These are phyloP conservation scores for Eruca vesicaria DNA, from an alignment of 441 rosid genomes.

Conservation along the genomic window DNA sequence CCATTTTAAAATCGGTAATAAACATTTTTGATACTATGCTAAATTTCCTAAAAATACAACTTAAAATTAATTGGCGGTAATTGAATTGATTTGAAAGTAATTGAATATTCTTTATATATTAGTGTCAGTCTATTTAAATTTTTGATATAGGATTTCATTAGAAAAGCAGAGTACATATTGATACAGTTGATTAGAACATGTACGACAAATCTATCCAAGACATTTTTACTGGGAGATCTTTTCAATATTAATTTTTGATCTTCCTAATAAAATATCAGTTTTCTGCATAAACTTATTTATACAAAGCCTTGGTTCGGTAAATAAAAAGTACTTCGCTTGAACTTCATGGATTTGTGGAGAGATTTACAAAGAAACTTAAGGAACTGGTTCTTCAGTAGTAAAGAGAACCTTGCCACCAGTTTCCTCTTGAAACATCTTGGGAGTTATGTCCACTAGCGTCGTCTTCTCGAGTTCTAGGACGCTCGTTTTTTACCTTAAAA, in stretches of 20 bases:
- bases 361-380: conserved; percentile 20
- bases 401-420: conserved; percentile 99
- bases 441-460: conserved; percentile 59
- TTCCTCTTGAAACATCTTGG: conserved; percentile 79
- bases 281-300: conserved; percentile 14
- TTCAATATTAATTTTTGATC: neutral
- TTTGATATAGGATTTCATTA: too few species aligned
- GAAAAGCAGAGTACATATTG: neutral
- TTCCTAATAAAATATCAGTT: neutral
- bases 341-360: conserved; percentile 14
- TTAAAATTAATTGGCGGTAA: too few species aligned
- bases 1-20: too few species aligned
- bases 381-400: conserved; percentile 52
- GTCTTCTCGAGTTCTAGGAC: conserved; percentile 44
- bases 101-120: too few species aligned
- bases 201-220: conserved; percentile 11
- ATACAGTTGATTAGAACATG: conserved; percentile 19
- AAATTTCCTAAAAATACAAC: too few species aligned
- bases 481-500: conserved; percentile 58
- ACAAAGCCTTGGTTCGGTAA: conserved; percentile 17
- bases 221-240: conserved; percentile 12
- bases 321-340: conserved; percentile 22
- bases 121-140: too few species aligned
- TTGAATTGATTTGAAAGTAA: too few species aligned
- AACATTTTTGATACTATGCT: too few species aligned